phyloP scores from a whole-genome alignment of 108 stramenopile species.

The Skeletonema potamos region DNA sequence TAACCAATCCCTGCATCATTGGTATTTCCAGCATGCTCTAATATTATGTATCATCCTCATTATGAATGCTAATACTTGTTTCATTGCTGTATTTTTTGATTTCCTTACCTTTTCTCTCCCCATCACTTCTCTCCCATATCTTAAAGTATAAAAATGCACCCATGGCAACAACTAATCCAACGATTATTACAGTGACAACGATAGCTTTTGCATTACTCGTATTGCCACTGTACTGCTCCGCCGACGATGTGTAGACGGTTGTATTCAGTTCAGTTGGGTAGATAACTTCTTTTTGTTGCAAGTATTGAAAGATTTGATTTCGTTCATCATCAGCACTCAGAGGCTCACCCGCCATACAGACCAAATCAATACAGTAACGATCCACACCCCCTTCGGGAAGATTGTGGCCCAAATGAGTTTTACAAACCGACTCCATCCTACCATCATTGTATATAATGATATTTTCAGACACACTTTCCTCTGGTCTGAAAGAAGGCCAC shows the following conservation, averaged over 20 bases:
- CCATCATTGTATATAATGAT: conserved; percentile 34
- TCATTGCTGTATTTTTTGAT: not conserved
- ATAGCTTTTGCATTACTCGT: not conserved
- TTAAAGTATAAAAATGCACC: not conserved
- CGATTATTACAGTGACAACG: not conserved
- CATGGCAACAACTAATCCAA: not conserved
- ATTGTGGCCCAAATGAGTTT: conserved; percentile 34
- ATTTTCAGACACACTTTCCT: conserved; percentile 31
- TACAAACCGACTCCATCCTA: conserved; percentile 36
- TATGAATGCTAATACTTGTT: not conserved
- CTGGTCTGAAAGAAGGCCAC: conserved; percentile 23
- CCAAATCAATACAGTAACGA: conserved; percentile 37
- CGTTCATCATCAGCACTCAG: conserved; percentile 13
- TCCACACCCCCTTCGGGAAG: conserved; percentile 29
- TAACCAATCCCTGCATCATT: not conserved
- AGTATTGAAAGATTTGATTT: not conserved
- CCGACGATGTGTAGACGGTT: conserved; percentile 13
- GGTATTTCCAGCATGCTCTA: not conserved
- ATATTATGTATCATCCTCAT: not conserved
- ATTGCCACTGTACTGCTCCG: conserved; percentile 19
- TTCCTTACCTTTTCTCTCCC: not conserved
- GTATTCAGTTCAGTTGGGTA: conserved; percentile 2
- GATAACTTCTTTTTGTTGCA: not conserved
- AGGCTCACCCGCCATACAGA: conserved; percentile 36
- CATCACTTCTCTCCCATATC: not conserved